Conservation (phyloP, 2,329 filamentous ascomycete species). For the Pyrenophora graminea region DNA sequence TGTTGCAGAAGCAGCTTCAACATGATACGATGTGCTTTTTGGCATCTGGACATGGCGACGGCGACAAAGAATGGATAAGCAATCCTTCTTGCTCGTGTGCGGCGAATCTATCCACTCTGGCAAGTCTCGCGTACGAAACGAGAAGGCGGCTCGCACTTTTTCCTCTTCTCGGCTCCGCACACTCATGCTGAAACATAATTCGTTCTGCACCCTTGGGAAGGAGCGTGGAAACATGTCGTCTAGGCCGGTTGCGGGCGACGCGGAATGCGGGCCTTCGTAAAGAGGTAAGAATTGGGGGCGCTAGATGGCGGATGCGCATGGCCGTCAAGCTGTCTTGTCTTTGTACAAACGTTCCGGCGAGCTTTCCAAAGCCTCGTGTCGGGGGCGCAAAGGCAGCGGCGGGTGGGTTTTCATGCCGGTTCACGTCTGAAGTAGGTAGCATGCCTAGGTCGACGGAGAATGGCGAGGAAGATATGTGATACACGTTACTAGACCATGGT, state of each 20-base stretch:
- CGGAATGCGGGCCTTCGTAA: slow-evolving; percentile 1
- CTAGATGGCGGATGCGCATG: background rate
- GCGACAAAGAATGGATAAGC: background rate
- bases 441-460: too few relatives aligned
- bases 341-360: too few relatives aligned
- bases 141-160: slow-evolving; percentile 5
- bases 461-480: too few relatives aligned
- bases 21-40: background rate
- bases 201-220: slow-evolving; percentile 1
- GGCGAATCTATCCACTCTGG: background rate
- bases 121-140: background rate
- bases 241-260: slow-evolving; percentile 1
- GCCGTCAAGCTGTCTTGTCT: too few relatives aligned
- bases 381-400: too few relatives aligned
- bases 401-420: too few relatives aligned
- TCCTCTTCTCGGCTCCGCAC: slow-evolving; percentile 1
- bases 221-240: background rate
- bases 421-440: too few relatives aligned
- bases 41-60: background rate
- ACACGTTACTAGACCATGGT: too few relatives aligned
- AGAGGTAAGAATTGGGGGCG: slow-evolving; percentile 3
- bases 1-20: too few relatives aligned
- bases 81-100: background rate
- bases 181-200: background rate
- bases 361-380: too few relatives aligned